These are phyloP conservation scores for Citrus unshiu DNA, from an alignment of 345 rosid species.

Conservation along the genomic window DNA sequence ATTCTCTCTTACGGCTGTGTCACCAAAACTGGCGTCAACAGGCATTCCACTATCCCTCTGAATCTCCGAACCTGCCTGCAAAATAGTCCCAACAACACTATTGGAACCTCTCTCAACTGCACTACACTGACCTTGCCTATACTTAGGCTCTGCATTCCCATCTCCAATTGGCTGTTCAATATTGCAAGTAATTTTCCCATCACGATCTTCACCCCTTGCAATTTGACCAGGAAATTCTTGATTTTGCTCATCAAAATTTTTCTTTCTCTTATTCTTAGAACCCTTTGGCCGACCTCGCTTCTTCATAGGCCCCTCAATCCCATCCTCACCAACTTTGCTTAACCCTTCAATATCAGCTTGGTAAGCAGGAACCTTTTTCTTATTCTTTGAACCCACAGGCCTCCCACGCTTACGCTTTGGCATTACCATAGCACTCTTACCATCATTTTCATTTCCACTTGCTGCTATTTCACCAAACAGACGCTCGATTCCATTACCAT, in stretches of 20 bases:
- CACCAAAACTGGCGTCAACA: not conserved
- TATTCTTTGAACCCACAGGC: conserved; percentile 25
- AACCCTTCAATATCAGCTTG: not conserved
- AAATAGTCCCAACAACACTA: not conserved
- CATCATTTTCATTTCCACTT: conserved; percentile 7
- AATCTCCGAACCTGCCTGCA: not conserved
- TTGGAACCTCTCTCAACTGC: not conserved
- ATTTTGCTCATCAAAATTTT: conserved; percentile 5
- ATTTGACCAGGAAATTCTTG: not conserved
- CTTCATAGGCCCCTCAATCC: not conserved
- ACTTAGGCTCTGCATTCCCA: not conserved
- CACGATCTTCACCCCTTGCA: not conserved
- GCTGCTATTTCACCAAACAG: conserved; percentile 24
- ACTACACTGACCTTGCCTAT: conserved; percentile 4
- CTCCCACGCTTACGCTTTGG: conserved; percentile 20
- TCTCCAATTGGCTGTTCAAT: not conserved
- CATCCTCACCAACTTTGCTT: not conserved
- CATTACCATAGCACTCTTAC: not conserved
- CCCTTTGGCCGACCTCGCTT: conserved; percentile 16
- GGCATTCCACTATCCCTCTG: not conserved
- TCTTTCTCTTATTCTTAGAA: conserved; percentile 1
- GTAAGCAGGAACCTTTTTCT: conserved; percentile 3
- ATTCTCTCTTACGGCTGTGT: not conserved
- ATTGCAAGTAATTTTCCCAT: not conserved
- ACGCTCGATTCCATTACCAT: conserved; percentile 15